Base-by-base conservation (phyloP, 257 asterid species). In the Solanum sitiens region DNA sequence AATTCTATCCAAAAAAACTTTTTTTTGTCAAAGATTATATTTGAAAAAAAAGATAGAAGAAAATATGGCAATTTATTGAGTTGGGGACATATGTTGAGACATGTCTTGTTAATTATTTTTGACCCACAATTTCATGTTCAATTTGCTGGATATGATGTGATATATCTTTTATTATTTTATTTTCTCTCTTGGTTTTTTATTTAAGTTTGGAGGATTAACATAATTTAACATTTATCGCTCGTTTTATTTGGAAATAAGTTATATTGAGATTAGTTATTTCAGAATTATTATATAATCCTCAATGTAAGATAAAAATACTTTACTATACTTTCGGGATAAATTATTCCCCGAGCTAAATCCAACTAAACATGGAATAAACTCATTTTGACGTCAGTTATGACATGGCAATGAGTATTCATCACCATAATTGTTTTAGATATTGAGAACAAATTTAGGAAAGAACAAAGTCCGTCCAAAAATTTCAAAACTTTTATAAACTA, bases 311-410 rank as follows among this genome's bases (percentile, higher is more conserved):
- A 1, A 53, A 53, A 53, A 53, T 6, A 16, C 21, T 15, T 21
- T 50, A 50, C 11, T 20, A 20, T 0, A 56, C 8, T 56, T 56
- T 18, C 0, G 0, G 0, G 3, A 1, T 53, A 53, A 53, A 53
- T 18, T 53, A 53, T 53, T 53, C 0, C n/a, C 18, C n/a, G 10
- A 53, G 0, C 16, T 53, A 16, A 2, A 16, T 9, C 4, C n/a
- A 1, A 53, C n/a, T 53, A 53, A 53, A 53, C 63, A 16, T 53
- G 11, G 0, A 53, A 50, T 50, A 50, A 50, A 50, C 23, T 50
- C 23, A 50, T 53, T 53, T n/a, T 53, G 0, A 53, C 10, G 4
- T 53, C 5, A 20, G 4, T 56, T n/a, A 56, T 56, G 25, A 56
- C 4, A 7, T 11, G 65, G 11, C 11, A 56, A 56, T 56, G 2